Evolutionary conservation across 164 flowering plant genomes (phyloP).

Genomic region (Magnolia sinica): DNA sequence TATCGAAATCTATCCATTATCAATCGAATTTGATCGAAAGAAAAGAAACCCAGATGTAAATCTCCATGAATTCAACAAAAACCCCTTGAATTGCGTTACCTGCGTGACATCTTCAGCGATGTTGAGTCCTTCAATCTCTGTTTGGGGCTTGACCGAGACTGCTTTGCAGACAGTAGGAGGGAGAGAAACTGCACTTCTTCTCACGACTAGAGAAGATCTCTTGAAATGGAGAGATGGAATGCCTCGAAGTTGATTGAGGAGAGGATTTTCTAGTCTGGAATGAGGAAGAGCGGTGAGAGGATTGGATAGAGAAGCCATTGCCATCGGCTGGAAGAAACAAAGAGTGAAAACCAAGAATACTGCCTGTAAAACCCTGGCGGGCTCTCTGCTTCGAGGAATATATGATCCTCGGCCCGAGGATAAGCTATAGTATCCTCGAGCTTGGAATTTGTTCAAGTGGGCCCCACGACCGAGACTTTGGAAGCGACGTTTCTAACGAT

Average conservation of each 20-base stretch:
- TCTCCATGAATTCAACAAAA: not conserved
- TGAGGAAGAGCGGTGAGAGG: conserved; percentile 14
- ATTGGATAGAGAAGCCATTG: conserved; percentile 28
- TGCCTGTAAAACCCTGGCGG: not conserved
- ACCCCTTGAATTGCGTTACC: conserved; percentile 28
- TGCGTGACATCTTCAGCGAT: conserved; percentile 83
- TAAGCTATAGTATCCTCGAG: not conserved
- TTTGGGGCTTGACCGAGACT: conserved; percentile 45
- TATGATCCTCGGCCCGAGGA: not conserved
- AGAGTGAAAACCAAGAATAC: not conserved
- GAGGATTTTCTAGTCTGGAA: conserved; percentile 2
- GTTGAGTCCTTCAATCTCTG: conserved; percentile 69
- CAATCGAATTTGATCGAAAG: not conserved
- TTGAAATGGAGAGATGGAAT: conserved; percentile 14
- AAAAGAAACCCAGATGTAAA: not conserved
- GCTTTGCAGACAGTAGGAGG: conserved; percentile 51
- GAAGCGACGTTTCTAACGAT: no score
- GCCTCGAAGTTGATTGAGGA: conserved; percentile 7
- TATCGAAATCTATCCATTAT: not conserved
- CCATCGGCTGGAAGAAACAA: conserved; percentile 6
- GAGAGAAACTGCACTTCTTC: not conserved
- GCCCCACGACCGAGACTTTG: no score
- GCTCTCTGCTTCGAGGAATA: not conserved
- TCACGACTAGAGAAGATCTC: conserved; percentile 3
- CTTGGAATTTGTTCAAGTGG: not conserved